These are phyloP conservation scores for Lolium multiflorum DNA, from an alignment of 176 grass and related monocot genomes.

Conservation along the genomic window DNA sequence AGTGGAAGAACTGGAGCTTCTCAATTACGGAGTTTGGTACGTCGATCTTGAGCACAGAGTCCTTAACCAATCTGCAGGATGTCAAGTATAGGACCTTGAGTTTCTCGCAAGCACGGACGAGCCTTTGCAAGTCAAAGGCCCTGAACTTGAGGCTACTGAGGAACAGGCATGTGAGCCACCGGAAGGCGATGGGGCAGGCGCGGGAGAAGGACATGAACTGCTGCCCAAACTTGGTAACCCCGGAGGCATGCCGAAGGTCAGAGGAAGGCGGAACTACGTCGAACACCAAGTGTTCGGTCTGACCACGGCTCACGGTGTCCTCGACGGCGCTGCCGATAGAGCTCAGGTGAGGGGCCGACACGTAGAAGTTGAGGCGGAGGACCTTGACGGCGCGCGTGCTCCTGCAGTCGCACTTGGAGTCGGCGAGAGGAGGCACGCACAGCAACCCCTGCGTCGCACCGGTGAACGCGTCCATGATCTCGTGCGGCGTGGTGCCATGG, in stretches of 20 bases:
- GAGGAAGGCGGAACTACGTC: neutral
- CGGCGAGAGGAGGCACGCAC: no score
- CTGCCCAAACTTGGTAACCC: neutral
- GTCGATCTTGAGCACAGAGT: neutral
- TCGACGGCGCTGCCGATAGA: neutral
- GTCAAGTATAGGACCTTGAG: neutral
- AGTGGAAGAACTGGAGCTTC: neutral
- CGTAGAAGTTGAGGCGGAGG: no score
- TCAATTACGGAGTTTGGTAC: neutral
- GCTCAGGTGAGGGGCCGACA: no score
- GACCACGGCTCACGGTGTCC: neutral
- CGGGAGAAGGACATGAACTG: constrained; percentile 31
- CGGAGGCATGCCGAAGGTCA: neutral
- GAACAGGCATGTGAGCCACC: neutral
- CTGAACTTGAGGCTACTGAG: neutral
- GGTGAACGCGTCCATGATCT: no score
- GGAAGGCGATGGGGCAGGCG: constrained; percentile 4
- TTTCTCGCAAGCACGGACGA: neutral
- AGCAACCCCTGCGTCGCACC: no score
- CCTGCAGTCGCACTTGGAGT: no score
- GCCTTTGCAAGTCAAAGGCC: neutral
- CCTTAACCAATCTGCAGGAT: neutral
- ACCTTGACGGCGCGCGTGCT: no score
- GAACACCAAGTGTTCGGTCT: neutral
- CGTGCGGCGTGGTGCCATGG: no score